These are phyloP conservation scores for Ceratobasidium sp. DNA, from an alignment of 1,284 basidiomycete genomes.

Conservation along the genomic window DNA sequence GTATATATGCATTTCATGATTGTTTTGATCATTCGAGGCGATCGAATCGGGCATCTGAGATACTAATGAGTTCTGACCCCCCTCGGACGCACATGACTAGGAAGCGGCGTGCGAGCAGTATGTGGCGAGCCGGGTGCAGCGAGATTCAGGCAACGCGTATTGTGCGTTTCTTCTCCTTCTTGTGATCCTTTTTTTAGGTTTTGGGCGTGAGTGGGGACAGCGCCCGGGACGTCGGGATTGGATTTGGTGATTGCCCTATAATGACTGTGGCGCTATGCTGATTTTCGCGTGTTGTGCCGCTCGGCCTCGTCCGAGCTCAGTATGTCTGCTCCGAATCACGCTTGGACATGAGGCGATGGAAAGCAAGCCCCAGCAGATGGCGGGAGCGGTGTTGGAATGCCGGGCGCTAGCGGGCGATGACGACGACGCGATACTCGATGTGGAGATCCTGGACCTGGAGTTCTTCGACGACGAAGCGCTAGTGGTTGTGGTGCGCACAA, in stretches of 20 bases:
- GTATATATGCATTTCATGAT: constrained; percentile 40
- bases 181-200: constrained; percentile 16
- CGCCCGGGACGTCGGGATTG: no score
- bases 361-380: constrained; percentile 53
- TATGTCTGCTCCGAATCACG: constrained; percentile 67
- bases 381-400: constrained; percentile 68
- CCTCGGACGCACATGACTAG: constrained; percentile 42
- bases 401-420: constrained; percentile 50
- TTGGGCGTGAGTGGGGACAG: not conserved
- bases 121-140: constrained; percentile 37
- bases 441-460: constrained; percentile 73
- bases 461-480: constrained; percentile 81
- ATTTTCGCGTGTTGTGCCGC: constrained; percentile 21
- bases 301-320: constrained; percentile 59
- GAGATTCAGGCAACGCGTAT: constrained; percentile 20
- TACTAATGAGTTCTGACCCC: constrained; percentile 17
- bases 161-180: constrained; percentile 11
- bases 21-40: constrained; percentile 27
- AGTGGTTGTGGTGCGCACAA: constrained; percentile 70
- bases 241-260: constrained; percentile 61
- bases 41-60: constrained; percentile 38
- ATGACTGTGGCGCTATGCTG: constrained; percentile 48
- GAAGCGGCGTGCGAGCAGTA: constrained; percentile 53
- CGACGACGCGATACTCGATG: constrained; percentile 43
- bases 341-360: constrained; percentile 59